These are phyloP conservation scores for Nicotiana obtusifolia DNA, from an alignment of 257 asterid species.

Conservation along the genomic window DNA sequence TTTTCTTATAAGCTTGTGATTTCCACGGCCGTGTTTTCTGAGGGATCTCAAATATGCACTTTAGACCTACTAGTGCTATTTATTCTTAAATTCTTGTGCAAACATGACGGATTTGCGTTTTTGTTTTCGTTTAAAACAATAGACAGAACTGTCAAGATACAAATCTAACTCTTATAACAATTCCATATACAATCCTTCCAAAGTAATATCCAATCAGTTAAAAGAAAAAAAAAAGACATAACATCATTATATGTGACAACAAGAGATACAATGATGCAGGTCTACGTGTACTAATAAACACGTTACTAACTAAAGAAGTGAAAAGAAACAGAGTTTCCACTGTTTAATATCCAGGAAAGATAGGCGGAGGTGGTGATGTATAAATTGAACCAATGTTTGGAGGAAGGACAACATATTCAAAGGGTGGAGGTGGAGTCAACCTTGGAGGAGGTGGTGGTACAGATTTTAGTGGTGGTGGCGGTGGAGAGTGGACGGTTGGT, in stretches of 20 bases:
- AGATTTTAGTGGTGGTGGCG: not conserved
- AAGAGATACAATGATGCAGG: not conserved
- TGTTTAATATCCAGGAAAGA: slow-evolving; percentile 13
- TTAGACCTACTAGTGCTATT: no score
- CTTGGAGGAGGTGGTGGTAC: not conserved
- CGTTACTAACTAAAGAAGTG: not conserved
- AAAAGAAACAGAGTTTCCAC: not conserved
- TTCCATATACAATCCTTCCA: not conserved
- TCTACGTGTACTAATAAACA: not conserved
- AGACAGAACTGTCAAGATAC: not conserved
- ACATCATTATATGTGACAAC: not conserved
- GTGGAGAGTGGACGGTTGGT: not conserved
- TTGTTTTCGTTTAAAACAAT: not conserved
- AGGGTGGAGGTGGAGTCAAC: not conserved
- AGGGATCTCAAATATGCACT: no score
- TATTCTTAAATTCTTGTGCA: no score
- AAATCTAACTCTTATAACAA: not conserved
- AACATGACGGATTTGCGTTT: not conserved
- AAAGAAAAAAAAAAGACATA: not conserved
- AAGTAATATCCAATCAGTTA: not conserved
- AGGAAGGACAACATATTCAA: slow-evolving; percentile 4
- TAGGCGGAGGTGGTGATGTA: slow-evolving; percentile 16
- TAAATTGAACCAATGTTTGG: slow-evolving; percentile 11
- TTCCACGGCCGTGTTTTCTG: no score
- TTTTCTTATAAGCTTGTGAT: no score